Conservation (phyloP, 2,329 filamentous ascomycete genomes). For the Lojkania enalia region DNA sequence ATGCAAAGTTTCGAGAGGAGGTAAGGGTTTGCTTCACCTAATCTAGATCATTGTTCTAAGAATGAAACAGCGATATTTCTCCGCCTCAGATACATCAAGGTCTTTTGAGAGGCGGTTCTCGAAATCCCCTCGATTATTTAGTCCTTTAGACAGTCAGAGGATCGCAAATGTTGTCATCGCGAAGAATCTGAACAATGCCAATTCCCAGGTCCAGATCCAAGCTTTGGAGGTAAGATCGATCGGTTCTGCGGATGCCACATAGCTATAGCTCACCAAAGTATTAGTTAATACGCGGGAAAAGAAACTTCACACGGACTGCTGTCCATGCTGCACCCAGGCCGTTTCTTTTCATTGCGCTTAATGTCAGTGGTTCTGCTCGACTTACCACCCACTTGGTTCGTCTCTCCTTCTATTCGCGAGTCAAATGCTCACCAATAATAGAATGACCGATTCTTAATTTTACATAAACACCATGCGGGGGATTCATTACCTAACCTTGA, state of each 20-base stretch:
- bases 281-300: conserved; percentile 77
- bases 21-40: conserved; percentile 12
- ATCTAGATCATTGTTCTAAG: background rate
- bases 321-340: conserved; percentile 74
- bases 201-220: conserved; percentile 81
- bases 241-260: background rate
- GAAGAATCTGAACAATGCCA: conserved; percentile 74
- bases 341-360: conserved; percentile 80
- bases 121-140: conserved; percentile 37
- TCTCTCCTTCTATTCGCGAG: conserved; percentile 13
- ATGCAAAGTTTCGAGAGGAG: conserved; percentile 14
- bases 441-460: conserved; percentile 86
- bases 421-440: conserved; percentile 57
- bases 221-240: conserved; percentile 58
- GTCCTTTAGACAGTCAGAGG: conserved; percentile 52
- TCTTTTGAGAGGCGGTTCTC: conserved; percentile 30
- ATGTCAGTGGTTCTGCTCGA: conserved; percentile 48
- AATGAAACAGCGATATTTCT: conserved; percentile 17
- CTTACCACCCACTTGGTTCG: conserved; percentile 49
- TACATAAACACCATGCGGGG: conserved; percentile 75
- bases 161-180: conserved; percentile 85
- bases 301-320: conserved; percentile 74
- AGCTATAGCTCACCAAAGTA: conserved; percentile 40
- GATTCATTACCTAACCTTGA: conserved; percentile 78
- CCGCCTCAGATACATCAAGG: conserved; percentile 21